A percentile compares a stretch with the other conserved stretches of the same genome.
phyloP scores from a whole-genome alignment of 306 rosid species.

The Quercus agrifolia region DNA sequence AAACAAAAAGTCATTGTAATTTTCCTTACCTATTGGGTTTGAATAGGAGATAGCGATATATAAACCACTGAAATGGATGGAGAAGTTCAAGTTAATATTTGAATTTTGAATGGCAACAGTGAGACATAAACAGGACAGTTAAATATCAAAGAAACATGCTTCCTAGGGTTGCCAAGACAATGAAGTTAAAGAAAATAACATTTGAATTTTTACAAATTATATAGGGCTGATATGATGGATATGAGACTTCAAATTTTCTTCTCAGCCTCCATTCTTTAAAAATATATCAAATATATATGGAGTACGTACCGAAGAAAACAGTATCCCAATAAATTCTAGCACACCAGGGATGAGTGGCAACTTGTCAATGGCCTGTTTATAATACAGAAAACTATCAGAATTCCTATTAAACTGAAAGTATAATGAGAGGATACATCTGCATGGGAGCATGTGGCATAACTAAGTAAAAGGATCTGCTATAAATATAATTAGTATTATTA shows the following conservation, averaged over 20 bases:
- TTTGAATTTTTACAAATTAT: neutral
- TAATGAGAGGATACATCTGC: neutral
- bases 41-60: conserved; percentile 89
- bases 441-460: neutral
- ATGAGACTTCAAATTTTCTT: too few relatives aligned
- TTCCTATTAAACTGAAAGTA: neutral
- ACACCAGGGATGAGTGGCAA: conserved; percentile 63
- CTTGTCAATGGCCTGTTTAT: conserved; percentile 67
- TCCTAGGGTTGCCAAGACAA: too few relatives aligned
- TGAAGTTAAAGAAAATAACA: neutral
- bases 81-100: conserved; percentile 24
- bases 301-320: conserved; percentile 64
- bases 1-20: neutral
- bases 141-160: neutral
- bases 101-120: neutral
- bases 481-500: neutral
- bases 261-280: too few relatives aligned
- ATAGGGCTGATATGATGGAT: neutral
- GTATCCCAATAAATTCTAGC: conserved; percentile 71
- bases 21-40: conserved; percentile 78
- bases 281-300: conserved; percentile 9
- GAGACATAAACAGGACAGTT: neutral
- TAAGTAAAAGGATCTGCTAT: neutral
- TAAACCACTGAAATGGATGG: conserved; percentile 78
- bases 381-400: conserved; percentile 20